These are phyloP conservation scores for Lophium mytilinum DNA, from an alignment of 495 filamentous ascomycete species.

Conservation along the genomic window DNA sequence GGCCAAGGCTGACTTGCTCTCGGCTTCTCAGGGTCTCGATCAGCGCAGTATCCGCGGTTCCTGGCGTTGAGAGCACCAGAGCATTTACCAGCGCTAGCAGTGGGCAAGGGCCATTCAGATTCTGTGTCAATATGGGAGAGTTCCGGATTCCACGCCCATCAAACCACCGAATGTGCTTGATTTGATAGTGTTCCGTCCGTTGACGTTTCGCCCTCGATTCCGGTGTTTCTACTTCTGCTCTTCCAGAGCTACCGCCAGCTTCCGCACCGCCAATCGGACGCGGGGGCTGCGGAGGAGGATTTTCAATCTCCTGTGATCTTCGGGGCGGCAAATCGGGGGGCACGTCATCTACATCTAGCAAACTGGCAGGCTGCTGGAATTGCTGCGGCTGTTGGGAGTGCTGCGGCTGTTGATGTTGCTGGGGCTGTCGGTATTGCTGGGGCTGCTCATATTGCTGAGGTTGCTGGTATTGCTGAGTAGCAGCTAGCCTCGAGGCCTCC, in stretches of 20 bases:
- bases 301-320: slow-evolving; percentile 15
- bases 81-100: slow-evolving; percentile 91
- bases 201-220: slow-evolving; percentile 34
- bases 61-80: slow-evolving; percentile 67
- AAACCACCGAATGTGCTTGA: slow-evolving; percentile 59
- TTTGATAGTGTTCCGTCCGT: slow-evolving; percentile 59
- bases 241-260: neutral
- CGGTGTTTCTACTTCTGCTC: slow-evolving; percentile 22
- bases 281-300: slow-evolving; percentile 21
- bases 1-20: slow-evolving; percentile 78
- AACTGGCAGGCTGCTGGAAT: neutral
- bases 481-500: slow-evolving; percentile 10
- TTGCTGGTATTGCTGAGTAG: neutral
- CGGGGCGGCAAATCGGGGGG: slow-evolving; percentile 17
- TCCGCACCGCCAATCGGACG: slow-evolving; percentile 12
- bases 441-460: no score
- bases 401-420: neutral
- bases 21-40: slow-evolving; percentile 65
- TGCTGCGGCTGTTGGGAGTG: neutral
- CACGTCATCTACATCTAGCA: slow-evolving; percentile 1
- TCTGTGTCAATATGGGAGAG: slow-evolving; percentile 83
- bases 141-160: slow-evolving; percentile 43
- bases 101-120: slow-evolving; percentile 89
- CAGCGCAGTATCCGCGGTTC: slow-evolving; percentile 56
- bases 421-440: neutral